Base-by-base conservation (phyloP, 208 protist genomes). In the Lotmaria passim region DNA sequence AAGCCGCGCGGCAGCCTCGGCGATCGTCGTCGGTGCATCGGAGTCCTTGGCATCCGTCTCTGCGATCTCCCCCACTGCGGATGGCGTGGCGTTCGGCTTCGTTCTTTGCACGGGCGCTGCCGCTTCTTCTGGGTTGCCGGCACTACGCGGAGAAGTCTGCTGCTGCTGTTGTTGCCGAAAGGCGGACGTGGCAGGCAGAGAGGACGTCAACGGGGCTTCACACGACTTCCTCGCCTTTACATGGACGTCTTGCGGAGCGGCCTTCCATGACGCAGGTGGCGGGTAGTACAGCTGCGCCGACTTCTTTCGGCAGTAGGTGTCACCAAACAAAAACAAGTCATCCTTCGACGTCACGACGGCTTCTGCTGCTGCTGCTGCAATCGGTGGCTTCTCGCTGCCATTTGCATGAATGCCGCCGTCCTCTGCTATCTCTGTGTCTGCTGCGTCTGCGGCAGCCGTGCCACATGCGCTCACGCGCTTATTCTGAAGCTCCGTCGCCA, bases 401-500 rank as follows among this genome's bases (percentile, higher is more conserved):
- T 30, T 30, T 63, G 57, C 11, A 21, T 3, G 41, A 6, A 12
- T 12, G 12, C 12, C 36, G 36, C 8, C 36, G 36, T 39, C 36
- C 36, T 39, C 39, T 51, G 57, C n/a, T 17, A 24, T 31, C 55
- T 28, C 44, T 52, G 43, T 30, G 26, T 30, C 44, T 44, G 43
- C 43, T 41, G 39, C 44, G 2, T 3, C 55, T 15, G 56, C 56
- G 5, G 7, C 53, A 38, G 39, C 64, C 24, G 36, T 53, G 11
- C 41, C 51, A 3, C 31, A 19, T n/a, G 46, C 39, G 8, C 43
- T 44, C 19, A 14, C 39, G n/a, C 23, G 57, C 14, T 56, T 77
- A 14, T 7, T 43, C 30, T 53, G 59, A 14, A 77, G 39, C 39
- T 77, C 71, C 8, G 44, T 63, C 39, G 71, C 71, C 7, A 63